Conservation (phyloP, 2,329 filamentous ascomycete species). For the Fusarium continuum region DNA sequence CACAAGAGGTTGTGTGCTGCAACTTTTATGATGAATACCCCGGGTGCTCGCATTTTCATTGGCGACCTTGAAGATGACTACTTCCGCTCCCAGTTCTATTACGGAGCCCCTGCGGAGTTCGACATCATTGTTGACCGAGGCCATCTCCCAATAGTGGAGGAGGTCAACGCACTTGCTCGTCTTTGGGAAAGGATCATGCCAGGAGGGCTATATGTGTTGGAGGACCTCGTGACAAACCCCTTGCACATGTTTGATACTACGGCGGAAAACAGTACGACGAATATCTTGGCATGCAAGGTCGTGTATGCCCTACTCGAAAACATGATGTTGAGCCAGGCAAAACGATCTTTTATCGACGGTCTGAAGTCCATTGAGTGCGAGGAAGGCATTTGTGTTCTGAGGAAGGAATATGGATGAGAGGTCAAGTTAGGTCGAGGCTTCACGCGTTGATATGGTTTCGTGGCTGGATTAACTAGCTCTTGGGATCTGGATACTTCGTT, state of each 20-base stretch:
- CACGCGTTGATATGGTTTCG: neutral
- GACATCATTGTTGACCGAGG: constrained; percentile 55
- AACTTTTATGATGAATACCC: constrained; percentile 48
- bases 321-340: constrained; percentile 30
- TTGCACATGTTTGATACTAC: too few relatives aligned
- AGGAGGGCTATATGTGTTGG: constrained; percentile 49
- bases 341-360: constrained; percentile 37
- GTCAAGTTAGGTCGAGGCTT: neutral
- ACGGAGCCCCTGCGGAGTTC: constrained; percentile 41
- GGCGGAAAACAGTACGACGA: too few relatives aligned
- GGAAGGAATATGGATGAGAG: neutral
- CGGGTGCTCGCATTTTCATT: constrained; percentile 49
- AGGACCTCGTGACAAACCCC: constrained; percentile 48
- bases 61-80: constrained; percentile 54
- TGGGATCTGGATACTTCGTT: neutral
- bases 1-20: constrained; percentile 49
- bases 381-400: constrained; percentile 35
- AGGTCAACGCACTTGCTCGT: constrained; percentile 47
- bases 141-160: constrained; percentile 51
- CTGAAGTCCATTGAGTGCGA: constrained; percentile 45
- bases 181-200: constrained; percentile 51
- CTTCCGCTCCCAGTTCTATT: too few relatives aligned
- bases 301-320: constrained; percentile 44
- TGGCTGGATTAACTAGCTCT: neutral
- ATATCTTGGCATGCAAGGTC: too few relatives aligned